A percentile compares a stretch with the other conserved stretches of the same genome.
These are phyloP conservation scores for Phialophora expanda DNA, from an alignment of 2,329 filamentous ascomycete species.

Conservation along the genomic window DNA sequence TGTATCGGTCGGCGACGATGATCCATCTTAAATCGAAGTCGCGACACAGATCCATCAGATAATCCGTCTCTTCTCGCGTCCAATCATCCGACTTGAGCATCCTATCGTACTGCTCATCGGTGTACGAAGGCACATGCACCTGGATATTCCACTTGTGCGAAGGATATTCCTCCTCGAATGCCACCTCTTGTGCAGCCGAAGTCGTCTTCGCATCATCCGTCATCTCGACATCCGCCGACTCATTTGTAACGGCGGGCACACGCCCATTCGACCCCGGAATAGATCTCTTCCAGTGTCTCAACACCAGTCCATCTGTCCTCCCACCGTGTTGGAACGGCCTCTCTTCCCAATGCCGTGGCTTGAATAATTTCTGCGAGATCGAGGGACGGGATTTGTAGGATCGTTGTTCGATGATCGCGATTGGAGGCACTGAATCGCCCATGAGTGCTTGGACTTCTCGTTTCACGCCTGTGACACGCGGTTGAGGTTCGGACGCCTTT, in stretches of 20 bases:
- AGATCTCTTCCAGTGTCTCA: constrained; percentile 82
- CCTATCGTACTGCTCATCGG: constrained; percentile 81
- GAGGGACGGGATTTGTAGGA: constrained; percentile 53
- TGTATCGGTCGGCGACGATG: constrained; percentile 90
- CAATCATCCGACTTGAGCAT: constrained; percentile 77
- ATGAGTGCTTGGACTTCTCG: constrained; percentile 58
- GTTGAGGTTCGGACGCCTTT: constrained; percentile 65
- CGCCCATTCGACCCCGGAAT: constrained; percentile 40
- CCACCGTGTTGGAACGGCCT: constrained; percentile 76
- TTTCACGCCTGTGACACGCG: constrained; percentile 52
- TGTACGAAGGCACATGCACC: constrained; percentile 79
- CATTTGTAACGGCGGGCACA: constrained; percentile 36
- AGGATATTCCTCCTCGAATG: constrained; percentile 55
- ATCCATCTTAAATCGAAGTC: constrained; percentile 91
- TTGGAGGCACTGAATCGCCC: constrained; percentile 57
- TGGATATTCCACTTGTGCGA: constrained; percentile 91
- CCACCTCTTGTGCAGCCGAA: constrained; percentile 41
- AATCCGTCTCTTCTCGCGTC: constrained; percentile 93
- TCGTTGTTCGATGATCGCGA: constrained; percentile 57
- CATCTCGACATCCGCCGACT: constrained; percentile 42
- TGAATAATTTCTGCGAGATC: constrained; percentile 37
- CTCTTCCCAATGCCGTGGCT: constrained; percentile 40
- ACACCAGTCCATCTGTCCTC: constrained; percentile 70
- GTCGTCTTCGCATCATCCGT: constrained; percentile 41
- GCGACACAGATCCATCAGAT: constrained; percentile 74